phyloP scores from a whole-genome alignment of 768 basidiomycete species.

The Collybiopsis luxurians region DNA sequence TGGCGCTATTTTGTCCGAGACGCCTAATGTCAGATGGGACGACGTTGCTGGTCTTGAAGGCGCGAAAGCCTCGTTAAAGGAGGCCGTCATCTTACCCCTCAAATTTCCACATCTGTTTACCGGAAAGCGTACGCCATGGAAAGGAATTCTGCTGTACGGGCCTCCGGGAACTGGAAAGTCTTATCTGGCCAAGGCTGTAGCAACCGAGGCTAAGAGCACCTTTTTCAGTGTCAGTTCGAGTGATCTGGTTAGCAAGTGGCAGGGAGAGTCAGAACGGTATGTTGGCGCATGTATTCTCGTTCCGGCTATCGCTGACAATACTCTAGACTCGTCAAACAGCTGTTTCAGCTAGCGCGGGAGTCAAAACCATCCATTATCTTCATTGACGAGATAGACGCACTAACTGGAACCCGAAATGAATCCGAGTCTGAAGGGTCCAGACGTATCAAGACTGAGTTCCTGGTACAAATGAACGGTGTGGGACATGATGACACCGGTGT shows the following conservation, averaged over 20 bases:
- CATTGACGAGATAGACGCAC: constrained; percentile 97
- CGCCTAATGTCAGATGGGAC: constrained; percentile 96
- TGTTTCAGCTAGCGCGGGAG: constrained; percentile 95
- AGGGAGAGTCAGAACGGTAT: constrained; percentile 96
- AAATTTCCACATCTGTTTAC: constrained; percentile 99
- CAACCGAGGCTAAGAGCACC: constrained; percentile 98
- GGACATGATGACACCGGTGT: constrained; percentile 98
- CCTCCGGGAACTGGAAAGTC: constrained; percentile 98
- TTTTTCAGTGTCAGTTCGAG: constrained; percentile 96
- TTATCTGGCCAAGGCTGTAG: constrained; percentile 96
- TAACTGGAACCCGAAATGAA: constrained; percentile 92
- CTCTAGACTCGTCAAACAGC: constrained; percentile 84
- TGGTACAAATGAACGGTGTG: constrained; percentile 99
- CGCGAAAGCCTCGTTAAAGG: constrained; percentile 94
- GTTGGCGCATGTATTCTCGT: neutral
- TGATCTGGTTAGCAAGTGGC: constrained; percentile 99
- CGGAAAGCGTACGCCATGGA: constrained; percentile 97
- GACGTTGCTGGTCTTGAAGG: constrained; percentile 96
- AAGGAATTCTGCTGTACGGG: constrained; percentile 92
- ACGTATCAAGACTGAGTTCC: constrained; percentile 95
- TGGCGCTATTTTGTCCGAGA: constrained; percentile 88
- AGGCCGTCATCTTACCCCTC: constrained; percentile 99
- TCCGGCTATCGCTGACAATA: neutral
- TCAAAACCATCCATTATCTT: constrained; percentile 98
- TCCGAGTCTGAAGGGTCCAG: constrained; percentile 97